Percentiles rank a stretch among this genome's conserved stretches.
Conservation (phyloP, 305 asterid genomes). For the Coffea humblotiana region DNA sequence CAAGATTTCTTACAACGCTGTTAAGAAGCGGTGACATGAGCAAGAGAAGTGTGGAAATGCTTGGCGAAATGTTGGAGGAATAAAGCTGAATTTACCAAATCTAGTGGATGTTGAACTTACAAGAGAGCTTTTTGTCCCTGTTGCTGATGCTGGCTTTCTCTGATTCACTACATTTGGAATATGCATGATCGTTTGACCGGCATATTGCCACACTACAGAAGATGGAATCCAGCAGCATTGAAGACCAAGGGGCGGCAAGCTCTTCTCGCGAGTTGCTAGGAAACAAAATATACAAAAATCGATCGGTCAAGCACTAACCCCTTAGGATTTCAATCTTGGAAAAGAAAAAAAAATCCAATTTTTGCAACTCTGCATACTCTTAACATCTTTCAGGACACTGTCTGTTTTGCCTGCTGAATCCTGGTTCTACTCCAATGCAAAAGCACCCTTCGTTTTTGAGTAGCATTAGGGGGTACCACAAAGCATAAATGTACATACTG, state of each 20-base stretch:
- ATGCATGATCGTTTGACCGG: neutral
- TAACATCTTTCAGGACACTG: neutral
- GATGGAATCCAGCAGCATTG: neutral
- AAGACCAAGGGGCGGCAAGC: neutral
- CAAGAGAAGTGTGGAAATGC: conserved; percentile 78
- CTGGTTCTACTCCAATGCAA: neutral
- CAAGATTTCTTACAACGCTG: conserved; percentile 77
- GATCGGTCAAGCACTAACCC: neutral
- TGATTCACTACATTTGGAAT: neutral
- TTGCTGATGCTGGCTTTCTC: neutral
- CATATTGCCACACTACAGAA: neutral
- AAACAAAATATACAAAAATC: neutral
- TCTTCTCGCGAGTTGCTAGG: neutral
- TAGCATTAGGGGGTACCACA: neutral
- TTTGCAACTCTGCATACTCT: neutral
- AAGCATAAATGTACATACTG: neutral
- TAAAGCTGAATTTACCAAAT: conserved; percentile 42
- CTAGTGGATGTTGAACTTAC: conserved; percentile 24
- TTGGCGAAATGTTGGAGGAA: conserved; percentile 91
- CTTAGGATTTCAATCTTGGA: neutral
- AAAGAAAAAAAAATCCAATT: neutral
- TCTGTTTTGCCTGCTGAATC: neutral
- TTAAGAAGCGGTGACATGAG: conserved; percentile 79
- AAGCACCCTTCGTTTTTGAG: neutral
- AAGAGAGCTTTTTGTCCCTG: conserved; percentile 3